These are phyloP conservation scores for Paracamarosporium sp. DNA, from an alignment of 2,329 filamentous ascomycete genomes.

Conservation along the genomic window DNA sequence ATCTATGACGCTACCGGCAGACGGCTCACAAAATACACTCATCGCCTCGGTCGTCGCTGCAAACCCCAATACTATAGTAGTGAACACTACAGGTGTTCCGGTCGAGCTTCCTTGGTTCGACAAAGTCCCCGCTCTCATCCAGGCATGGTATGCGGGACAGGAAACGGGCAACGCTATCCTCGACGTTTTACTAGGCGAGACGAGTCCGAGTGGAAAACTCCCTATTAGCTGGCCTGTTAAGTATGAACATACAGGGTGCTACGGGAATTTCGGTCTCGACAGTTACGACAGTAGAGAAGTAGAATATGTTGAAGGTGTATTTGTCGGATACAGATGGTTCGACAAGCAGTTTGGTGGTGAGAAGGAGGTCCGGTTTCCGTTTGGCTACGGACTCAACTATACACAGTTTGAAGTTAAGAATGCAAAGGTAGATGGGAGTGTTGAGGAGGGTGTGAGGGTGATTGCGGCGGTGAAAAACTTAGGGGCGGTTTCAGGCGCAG, in stretches of 20 bases:
- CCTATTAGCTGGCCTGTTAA: conserved; percentile 69
- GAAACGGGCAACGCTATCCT: no score
- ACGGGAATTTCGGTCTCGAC: conserved; percentile 72
- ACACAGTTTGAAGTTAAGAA: conserved; percentile 55
- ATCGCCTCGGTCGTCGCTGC: no score
- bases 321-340: conserved; percentile 47
- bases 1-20: no score
- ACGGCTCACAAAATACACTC: no score
- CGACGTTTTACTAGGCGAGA: no score
- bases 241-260: conserved; percentile 60
- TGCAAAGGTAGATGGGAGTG: conserved; percentile 55
- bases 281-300: conserved; percentile 62
- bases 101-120: no score
- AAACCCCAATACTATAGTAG: no score
- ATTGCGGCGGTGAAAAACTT: conserved; percentile 65
- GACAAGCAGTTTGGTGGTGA: conserved; percentile 36
- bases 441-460: conserved; percentile 58
- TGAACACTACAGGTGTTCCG: no score
- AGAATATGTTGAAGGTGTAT: conserved; percentile 27
- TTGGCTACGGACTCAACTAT: conserved; percentile 70
- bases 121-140: no score
- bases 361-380: conserved; percentile 67
- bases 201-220: no score
- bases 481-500: conserved; percentile 59
- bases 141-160: no score